Percentiles rank a stretch among this genome's conserved stretches.
Evolutionary conservation across 495 filamentous ascomycete species (phyloP).

Genomic region (Chaetomium fimeti): DNA sequence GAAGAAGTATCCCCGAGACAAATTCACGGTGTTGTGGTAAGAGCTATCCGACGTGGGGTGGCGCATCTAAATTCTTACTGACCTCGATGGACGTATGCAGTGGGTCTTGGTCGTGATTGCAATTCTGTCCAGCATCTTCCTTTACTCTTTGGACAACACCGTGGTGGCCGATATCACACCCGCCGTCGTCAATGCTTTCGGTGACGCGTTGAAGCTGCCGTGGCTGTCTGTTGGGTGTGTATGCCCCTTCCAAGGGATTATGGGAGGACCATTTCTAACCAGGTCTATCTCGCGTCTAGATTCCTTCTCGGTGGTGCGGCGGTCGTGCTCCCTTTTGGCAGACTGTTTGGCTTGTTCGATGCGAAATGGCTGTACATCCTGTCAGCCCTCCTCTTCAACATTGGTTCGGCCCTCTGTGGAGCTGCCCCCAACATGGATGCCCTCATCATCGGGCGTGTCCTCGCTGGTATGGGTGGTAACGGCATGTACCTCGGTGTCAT

Average conservation of each 20-base stretch:
- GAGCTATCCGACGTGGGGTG: not conserved
- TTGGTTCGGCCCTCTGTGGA: constrained; percentile 52
- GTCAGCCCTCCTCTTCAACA: constrained; percentile 51
- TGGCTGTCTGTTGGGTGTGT: constrained; percentile 53
- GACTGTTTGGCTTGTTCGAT: constrained; percentile 53
- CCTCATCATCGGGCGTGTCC: constrained; percentile 53
- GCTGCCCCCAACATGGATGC: constrained; percentile 30
- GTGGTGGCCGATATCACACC: constrained; percentile 59
- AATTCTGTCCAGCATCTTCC: constrained; percentile 50
- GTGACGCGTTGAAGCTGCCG: constrained; percentile 48
- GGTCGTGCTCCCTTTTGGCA: constrained; percentile 41
- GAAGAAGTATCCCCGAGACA: constrained; percentile 1
- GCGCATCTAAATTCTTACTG: not conserved
- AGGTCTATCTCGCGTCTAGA: constrained; percentile 31
- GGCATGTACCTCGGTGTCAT: constrained; percentile 53
- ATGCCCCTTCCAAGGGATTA: not conserved
- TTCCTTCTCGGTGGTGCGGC: constrained; percentile 44
- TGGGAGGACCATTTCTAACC: not conserved
- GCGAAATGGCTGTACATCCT: constrained; percentile 55
- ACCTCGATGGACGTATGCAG: not conserved
- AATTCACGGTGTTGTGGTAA: constrained; percentile 10
- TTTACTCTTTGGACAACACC: constrained; percentile 61
- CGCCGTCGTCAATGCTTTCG: constrained; percentile 47
- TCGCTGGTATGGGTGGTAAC: constrained; percentile 44
- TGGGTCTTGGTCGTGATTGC: constrained; percentile 48